A percentile compares a stretch with the other conserved stretches of the same genome.
These are phyloP conservation scores for Suhomyces anneliseae DNA, from an alignment of 1,139 yeast species.

Conservation along the genomic window DNA sequence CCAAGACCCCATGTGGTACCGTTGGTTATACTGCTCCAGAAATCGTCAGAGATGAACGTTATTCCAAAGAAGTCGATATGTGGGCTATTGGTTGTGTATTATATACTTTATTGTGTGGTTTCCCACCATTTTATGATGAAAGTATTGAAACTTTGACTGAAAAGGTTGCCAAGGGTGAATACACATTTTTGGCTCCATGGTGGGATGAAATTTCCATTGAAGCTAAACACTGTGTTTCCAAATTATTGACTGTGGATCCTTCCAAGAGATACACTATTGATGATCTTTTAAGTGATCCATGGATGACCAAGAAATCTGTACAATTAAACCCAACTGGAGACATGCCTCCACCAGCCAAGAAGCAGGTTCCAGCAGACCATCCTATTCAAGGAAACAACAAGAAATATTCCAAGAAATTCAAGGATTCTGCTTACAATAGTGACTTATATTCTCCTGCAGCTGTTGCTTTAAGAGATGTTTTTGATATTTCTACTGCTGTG, in stretches of 20 bases:
- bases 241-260: conserved; percentile 82
- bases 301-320: conserved; percentile 48
- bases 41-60: conserved; percentile 56
- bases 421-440: conserved; percentile 12
- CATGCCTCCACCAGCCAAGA: conserved; percentile 5
- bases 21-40: conserved; percentile 67
- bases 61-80: conserved; percentile 62
- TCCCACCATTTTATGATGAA: conserved; percentile 63
- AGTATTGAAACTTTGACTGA: conserved; percentile 55
- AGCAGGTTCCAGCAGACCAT: conserved; percentile 15
- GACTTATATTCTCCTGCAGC: conserved; percentile 79
- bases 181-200: conserved; percentile 60
- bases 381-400: conserved; percentile 25
- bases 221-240: conserved; percentile 67
- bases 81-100: conserved; percentile 67
- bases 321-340: not conserved
- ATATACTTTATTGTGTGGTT: conserved; percentile 60
- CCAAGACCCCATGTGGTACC: conserved; percentile 65
- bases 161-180: conserved; percentile 60
- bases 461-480: conserved; percentile 89
- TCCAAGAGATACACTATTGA: conserved; percentile 71
- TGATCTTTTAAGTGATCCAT: conserved; percentile 80
- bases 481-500: conserved; percentile 91
- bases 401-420: conserved; percentile 27
- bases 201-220: conserved; percentile 59